Evolutionary conservation across 148 eudicot genomes (phyloP), one percentile per base, ranked within the genome.

Genomic region (Fagopyrum homotropicum): DNA sequence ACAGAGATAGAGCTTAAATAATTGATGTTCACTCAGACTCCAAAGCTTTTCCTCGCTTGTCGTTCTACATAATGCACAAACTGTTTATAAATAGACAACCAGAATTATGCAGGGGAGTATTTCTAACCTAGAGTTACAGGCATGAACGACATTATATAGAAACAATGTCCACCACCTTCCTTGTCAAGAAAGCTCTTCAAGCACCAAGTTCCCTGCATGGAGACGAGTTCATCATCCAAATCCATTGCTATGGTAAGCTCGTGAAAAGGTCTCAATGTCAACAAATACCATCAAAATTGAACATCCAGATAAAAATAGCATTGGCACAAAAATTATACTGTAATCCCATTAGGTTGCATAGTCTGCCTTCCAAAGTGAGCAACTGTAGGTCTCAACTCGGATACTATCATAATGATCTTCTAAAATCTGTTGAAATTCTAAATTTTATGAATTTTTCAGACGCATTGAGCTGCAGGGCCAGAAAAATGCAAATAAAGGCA

Each of bases 141-240:
- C 68, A 61, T 61, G 43, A 54, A 3, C 19, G 40, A 16, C 64
- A 59, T 49, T 49, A 9, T 19, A 59, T 59, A 40, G 16, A 43
- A 14, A 66, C 15, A 17, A 15, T 40, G 45, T 43, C 69, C 19
- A 6, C 45, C 45, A 4, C 19, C 43, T 11, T 43, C 15, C 45
- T 40, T 66, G 9, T 43, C 47, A 40, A 12, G 9, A 66, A 14
- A 66, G 71, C 11, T 66, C 71, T 66, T 66, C 9, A 66, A 66
- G 7, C 71, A 35, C 71, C 71, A 66, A 40, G 46, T 40, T 14
- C 2, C 45, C 71, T 66, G 71, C 71, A 66, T 66, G 19, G 46
- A 66, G 45, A 12, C 45, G 9, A 15, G 47, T 40, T 66, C 17
- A 66, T 3, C 45, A 43, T 40, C 17, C 12, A 49, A 49, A 49